Evolutionary conservation across 208 protist species (phyloP).

Genomic region (Acanthamoeba rhysodes): DNA sequence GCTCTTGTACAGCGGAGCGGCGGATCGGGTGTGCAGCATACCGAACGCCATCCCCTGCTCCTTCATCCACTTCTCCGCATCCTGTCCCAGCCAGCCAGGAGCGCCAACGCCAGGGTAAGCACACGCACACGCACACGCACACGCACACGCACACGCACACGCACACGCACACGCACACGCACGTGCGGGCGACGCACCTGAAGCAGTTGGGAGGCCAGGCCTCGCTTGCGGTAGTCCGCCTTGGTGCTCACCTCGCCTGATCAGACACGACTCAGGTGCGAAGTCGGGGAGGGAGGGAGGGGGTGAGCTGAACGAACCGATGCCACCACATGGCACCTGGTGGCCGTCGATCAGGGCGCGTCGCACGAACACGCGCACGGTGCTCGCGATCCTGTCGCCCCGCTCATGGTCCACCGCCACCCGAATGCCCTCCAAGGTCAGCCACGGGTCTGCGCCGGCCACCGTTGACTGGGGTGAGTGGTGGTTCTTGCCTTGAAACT

Average conservation of each 20-base stretch:
- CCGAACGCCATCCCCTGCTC: background rate
- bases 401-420: background rate
- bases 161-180: too few relatives aligned
- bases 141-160: too few relatives aligned
- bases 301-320: background rate
- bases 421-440: background rate
- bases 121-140: too few relatives aligned
- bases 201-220: background rate
- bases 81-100: background rate
- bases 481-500: too few relatives aligned
- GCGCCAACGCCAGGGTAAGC: background rate
- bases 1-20: conserved; percentile 26
- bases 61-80: background rate
- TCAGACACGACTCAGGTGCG: background rate
- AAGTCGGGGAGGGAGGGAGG: background rate
- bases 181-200: background rate
- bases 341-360: background rate
- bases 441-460: background rate
- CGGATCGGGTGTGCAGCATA: background rate
- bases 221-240: conserved; percentile 5
- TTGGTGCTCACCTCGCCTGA: conserved; percentile 37
- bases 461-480: too few relatives aligned
- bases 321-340: background rate
- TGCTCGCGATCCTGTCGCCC: background rate
- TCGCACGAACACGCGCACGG: conserved; percentile 14